Evolutionary conservation across 805 yeast species (phyloP).

Genomic region (Barnettozyma sp.): DNA sequence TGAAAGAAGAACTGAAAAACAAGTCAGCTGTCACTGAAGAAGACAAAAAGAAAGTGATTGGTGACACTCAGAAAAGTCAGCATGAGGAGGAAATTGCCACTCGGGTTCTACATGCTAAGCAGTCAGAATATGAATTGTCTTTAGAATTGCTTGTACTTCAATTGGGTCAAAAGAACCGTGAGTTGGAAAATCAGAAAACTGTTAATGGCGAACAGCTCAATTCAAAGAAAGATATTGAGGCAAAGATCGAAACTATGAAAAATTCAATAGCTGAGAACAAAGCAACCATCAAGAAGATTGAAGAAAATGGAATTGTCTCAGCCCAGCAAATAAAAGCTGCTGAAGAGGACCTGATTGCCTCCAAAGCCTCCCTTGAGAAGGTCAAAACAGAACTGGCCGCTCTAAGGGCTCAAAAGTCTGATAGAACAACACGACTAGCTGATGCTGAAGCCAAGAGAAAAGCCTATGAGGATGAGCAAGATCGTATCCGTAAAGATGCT

Average conservation of each 20-base stretch:
- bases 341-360: constrained; percentile 15
- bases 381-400: constrained; percentile 19
- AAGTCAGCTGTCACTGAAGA: constrained; percentile 16
- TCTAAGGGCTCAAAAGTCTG: constrained; percentile 17
- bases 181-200: constrained; percentile 17
- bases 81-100: constrained; percentile 20
- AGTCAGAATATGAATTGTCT: constrained; percentile 22
- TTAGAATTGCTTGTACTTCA: constrained; percentile 21
- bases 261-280: constrained; percentile 18
- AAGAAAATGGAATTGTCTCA: constrained; percentile 12
- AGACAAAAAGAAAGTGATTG: constrained; percentile 15
- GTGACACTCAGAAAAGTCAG: constrained; percentile 18
- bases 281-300: constrained; percentile 13
- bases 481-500: constrained; percentile 11
- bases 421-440: constrained; percentile 19
- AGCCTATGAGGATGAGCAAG: constrained; percentile 18
- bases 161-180: constrained; percentile 22
- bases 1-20: constrained; percentile 14
- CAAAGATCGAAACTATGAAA: constrained; percentile 16
- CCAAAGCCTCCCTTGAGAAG: constrained; percentile 14
- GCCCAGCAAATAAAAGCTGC: constrained; percentile 11
- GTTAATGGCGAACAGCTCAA: constrained; percentile 13
- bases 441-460: constrained; percentile 22
- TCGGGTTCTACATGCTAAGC: constrained; percentile 23
- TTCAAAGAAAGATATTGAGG: constrained; percentile 16